Percentiles rank a stretch among this genome's conserved stretches.
phyloP scores from a whole-genome alignment of 768 basidiomycete species.

The Suillus bovinus region DNA sequence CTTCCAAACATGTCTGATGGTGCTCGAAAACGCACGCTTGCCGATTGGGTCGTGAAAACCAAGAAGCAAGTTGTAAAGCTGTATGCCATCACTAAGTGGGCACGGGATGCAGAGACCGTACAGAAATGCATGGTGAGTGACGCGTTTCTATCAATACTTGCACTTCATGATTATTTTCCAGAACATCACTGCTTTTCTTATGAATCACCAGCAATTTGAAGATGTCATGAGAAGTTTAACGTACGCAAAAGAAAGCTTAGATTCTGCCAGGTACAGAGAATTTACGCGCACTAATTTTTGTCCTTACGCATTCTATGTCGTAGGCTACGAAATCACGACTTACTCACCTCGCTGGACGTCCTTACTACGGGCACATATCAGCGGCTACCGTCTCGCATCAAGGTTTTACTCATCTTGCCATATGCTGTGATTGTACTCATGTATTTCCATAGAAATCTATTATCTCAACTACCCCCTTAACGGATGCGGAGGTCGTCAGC shows the following conservation, averaged over 20 bases:
- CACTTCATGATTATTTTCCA: slow-evolving; percentile 29
- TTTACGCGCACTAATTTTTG: not conserved
- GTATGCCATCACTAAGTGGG: slow-evolving; percentile 86
- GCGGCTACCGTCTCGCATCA: slow-evolving; percentile 77
- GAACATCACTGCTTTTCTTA: slow-evolving; percentile 87
- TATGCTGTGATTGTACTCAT: slow-evolving; percentile 22
- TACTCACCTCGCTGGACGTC: slow-evolving; percentile 89
- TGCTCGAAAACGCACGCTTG: slow-evolving; percentile 79
- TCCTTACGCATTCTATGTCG: not conserved
- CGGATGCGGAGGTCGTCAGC: slow-evolving; percentile 62
- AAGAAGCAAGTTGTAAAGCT: slow-evolving; percentile 90
- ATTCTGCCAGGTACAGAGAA: slow-evolving; percentile 67
- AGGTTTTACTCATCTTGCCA: slow-evolving; percentile 47
- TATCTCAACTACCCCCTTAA: slow-evolving; percentile 63
- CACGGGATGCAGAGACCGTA: slow-evolving; percentile 77
- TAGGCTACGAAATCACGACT: slow-evolving; percentile 91
- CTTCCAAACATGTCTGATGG: slow-evolving; percentile 83
- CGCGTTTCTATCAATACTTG: not conserved
- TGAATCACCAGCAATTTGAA: slow-evolving; percentile 83
- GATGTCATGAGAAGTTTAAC: slow-evolving; percentile 61
- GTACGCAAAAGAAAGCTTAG: slow-evolving; percentile 66
- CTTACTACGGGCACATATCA: slow-evolving; percentile 85
- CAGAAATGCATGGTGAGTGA: slow-evolving; percentile 80
- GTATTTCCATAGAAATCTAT: slow-evolving; percentile 58
- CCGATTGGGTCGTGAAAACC: slow-evolving; percentile 88